Evolutionary conservation across 2,329 filamentous ascomycete species (phyloP).

Genomic region (Amauroascus niger): DNA sequence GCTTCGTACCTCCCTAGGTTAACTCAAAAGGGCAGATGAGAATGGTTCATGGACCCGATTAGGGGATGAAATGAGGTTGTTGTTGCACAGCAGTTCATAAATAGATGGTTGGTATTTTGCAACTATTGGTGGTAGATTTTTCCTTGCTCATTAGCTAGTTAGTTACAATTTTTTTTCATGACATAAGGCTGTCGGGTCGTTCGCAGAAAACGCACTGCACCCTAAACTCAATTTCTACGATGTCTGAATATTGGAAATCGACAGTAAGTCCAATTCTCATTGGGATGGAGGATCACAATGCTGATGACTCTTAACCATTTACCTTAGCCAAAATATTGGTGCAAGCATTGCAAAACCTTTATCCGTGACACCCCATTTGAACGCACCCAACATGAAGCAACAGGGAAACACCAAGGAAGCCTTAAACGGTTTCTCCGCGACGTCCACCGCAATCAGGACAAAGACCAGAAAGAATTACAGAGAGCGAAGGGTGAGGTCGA

Average conservation of each 20-base stretch:
- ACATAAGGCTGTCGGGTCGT: neutral
- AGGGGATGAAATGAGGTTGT: too few relatives aligned
- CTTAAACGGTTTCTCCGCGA: slow-evolving; percentile 85
- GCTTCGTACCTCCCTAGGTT: too few relatives aligned
- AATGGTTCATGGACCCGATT: too few relatives aligned
- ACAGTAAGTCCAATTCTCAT: slow-evolving; percentile 48
- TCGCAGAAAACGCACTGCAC: too few relatives aligned
- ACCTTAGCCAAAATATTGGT: slow-evolving; percentile 79
- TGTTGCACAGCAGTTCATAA: too few relatives aligned
- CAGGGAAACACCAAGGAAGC: slow-evolving; percentile 69
- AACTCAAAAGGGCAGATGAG: too few relatives aligned
- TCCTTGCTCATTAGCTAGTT: too few relatives aligned
- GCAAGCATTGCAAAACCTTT: slow-evolving; percentile 86
- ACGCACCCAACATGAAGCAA: slow-evolving; percentile 79
- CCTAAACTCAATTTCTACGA: slow-evolving; percentile 39
- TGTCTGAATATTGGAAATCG: slow-evolving; percentile 99
- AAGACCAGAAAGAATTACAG: slow-evolving; percentile 70
- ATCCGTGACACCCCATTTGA: slow-evolving; percentile 90
- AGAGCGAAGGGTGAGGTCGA: slow-evolving; percentile 76
- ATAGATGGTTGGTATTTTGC: too few relatives aligned
- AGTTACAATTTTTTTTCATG: slow-evolving; percentile 24
- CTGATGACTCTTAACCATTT: slow-evolving; percentile 21
- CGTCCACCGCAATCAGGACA: slow-evolving; percentile 74
- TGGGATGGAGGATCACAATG: neutral
- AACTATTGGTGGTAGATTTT: too few relatives aligned